Evolutionary conservation across 106 monocot genomes (phyloP).

Genomic region (Dendrobium nobile): DNA sequence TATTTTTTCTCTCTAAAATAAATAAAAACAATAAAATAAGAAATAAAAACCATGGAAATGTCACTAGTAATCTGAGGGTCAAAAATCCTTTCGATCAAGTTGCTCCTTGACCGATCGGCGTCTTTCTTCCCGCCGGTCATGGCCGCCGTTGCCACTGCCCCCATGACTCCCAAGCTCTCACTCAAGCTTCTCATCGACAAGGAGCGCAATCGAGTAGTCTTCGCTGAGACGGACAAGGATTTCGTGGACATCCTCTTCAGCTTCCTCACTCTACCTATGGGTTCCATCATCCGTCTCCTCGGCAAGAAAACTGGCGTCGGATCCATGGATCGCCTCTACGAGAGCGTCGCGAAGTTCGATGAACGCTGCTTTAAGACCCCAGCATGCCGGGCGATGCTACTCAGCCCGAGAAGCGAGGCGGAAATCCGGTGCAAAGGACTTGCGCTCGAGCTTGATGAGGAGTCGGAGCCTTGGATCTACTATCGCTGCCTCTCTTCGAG

Average conservation of each 20-base stretch:
- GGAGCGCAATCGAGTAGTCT: conserved; percentile 12
- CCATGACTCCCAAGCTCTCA: neutral
- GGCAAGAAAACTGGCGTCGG: neutral
- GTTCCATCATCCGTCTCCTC: conserved; percentile 6
- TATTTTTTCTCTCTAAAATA: no score
- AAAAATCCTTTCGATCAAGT: no score
- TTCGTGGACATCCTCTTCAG: conserved; percentile 22
- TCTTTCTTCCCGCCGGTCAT: neutral
- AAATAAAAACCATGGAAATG: no score
- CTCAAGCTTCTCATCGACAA: conserved; percentile 9
- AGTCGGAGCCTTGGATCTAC: conserved; percentile 1
- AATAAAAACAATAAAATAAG: no score
- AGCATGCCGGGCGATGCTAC: conserved; percentile 10
- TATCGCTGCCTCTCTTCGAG: neutral
- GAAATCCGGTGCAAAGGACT: neutral
- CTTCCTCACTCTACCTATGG: conserved; percentile 12
- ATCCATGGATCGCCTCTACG: conserved; percentile 7
- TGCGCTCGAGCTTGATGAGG: neutral
- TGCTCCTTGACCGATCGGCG: no score
- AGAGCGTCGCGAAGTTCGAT: conserved; percentile 11
- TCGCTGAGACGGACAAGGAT: conserved; percentile 9
- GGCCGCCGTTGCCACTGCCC: neutral
- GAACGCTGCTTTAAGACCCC: neutral
- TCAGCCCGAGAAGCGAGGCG: neutral
- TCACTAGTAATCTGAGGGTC: no score